These are phyloP conservation scores for Colletotrichum higginsianum DNA, from an alignment of 2,329 filamentous ascomycete genomes.

Conservation along the genomic window DNA sequence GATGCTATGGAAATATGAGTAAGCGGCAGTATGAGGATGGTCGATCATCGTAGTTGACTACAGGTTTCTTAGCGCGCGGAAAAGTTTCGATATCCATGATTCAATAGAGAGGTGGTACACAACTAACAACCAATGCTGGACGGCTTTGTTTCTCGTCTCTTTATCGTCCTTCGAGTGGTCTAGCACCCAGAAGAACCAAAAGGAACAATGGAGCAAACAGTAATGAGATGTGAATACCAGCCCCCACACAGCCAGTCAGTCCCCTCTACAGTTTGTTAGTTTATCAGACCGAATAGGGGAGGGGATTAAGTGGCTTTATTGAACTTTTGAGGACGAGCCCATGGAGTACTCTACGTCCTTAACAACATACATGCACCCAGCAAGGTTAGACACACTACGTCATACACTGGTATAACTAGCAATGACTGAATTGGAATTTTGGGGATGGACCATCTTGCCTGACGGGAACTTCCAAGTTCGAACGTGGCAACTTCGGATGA, in stretches of 20 bases:
- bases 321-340: not conserved
- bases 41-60: constrained; percentile 76
- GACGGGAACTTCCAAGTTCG: constrained; percentile 24
- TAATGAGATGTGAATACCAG: not conserved
- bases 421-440: constrained; percentile 31
- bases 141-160: not conserved
- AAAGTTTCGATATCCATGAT: constrained; percentile 75
- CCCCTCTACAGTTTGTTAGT: too few species aligned
- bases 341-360: constrained; percentile 13
- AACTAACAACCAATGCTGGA: not conserved
- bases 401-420: not conserved
- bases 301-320: not conserved
- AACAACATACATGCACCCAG: constrained; percentile 7
- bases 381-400: not conserved
- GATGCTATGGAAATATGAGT: not conserved
- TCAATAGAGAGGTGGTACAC: not conserved
- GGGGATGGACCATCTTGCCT: constrained; percentile 20
- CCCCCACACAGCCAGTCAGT: too few species aligned
- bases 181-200: not conserved
- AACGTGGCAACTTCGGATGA: constrained; percentile 31
- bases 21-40: not conserved
- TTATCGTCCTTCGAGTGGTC: not conserved
- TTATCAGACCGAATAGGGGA: too few species aligned
- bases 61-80: constrained; percentile 80
- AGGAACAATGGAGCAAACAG: not conserved